A percentile compares a stretch with the other conserved stretches of the same genome.
phyloP scores from a whole-genome alignment of 73 alveolate genomes.

The Paramecium octaurelia region DNA sequence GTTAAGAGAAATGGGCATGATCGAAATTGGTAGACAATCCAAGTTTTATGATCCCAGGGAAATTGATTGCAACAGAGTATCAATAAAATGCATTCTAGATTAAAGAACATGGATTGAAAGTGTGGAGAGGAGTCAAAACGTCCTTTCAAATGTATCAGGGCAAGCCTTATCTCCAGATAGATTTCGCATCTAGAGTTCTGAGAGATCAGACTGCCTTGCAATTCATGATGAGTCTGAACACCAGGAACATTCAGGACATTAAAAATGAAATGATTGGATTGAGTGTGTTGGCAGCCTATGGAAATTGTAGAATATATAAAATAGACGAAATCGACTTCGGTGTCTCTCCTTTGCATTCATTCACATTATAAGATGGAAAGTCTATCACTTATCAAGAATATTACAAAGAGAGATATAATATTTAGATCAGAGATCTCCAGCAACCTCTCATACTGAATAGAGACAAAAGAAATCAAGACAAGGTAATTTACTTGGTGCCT shows the following conservation, averaged over 20 bases:
- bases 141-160: constrained; percentile 29
- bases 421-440: constrained; percentile 29
- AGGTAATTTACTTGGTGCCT: constrained; percentile 57
- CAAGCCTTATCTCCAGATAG: constrained; percentile 62
- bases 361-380: constrained; percentile 42
- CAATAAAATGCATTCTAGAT: neutral
- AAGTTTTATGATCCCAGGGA: constrained; percentile 14
- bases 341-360: constrained; percentile 27
- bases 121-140: constrained; percentile 70
- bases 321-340: constrained; percentile 61
- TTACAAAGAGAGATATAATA: constrained; percentile 54
- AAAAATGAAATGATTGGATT: constrained; percentile 24
- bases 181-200: constrained; percentile 66
- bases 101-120: constrained; percentile 54
- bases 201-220: constrained; percentile 61
- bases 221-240: neutral
- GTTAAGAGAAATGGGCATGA: neutral
- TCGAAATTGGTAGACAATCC: constrained; percentile 1
- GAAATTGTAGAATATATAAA: constrained; percentile 66
- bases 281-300: constrained; percentile 59
- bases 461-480: constrained; percentile 51
- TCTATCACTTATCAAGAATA: constrained; percentile 57
- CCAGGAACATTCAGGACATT: constrained; percentile 19
- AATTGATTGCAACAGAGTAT: constrained; percentile 9
- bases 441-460: constrained; percentile 49